phyloP scores from a whole-genome alignment of 2,329 filamentous ascomycete genomes.

The Aspergillus tubingensis region DNA sequence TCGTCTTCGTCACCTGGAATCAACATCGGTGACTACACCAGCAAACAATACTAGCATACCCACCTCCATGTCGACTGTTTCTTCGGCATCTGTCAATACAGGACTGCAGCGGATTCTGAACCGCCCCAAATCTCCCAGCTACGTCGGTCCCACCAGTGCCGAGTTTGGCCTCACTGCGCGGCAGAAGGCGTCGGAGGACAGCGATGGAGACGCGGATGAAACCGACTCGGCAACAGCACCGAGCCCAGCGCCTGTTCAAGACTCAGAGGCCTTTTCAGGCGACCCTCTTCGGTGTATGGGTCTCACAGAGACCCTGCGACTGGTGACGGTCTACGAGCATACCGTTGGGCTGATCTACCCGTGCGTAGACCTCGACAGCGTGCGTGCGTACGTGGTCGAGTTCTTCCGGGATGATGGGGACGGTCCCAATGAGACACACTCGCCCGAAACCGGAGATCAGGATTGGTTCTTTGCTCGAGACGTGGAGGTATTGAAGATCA shows the following conservation, averaged over 20 bases:
- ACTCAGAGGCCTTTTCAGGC: slow-evolving; percentile 42
- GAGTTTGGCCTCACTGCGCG: slow-evolving; percentile 35
- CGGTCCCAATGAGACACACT: not conserved
- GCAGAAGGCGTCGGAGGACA: slow-evolving; percentile 16
- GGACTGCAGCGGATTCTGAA: slow-evolving; percentile 34
- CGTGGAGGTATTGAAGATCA: slow-evolving; percentile 73
- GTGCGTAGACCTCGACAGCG: slow-evolving; percentile 69
- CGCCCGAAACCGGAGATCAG: slow-evolving; percentile 22
- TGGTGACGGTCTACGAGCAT: slow-evolving; percentile 79
- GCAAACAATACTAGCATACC: slow-evolving; percentile 14
- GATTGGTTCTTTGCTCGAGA: slow-evolving; percentile 47
- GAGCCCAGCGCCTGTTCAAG: slow-evolving; percentile 26
- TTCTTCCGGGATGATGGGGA: slow-evolving; percentile 22
- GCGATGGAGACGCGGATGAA: slow-evolving; percentile 24
- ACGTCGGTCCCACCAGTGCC: slow-evolving; percentile 39
- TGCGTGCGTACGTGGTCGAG: slow-evolving; percentile 54
- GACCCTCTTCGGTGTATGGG: slow-evolving; percentile 76
- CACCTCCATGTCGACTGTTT: slow-evolving; percentile 12
- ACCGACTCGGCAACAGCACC: slow-evolving; percentile 21
- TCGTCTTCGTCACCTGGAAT: slow-evolving; percentile 32
- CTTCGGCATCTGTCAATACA: slow-evolving; percentile 15
- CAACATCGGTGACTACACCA: slow-evolving; percentile 14
- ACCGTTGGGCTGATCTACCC: slow-evolving; percentile 90
- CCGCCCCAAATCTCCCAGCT: slow-evolving; percentile 35
- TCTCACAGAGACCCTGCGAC: slow-evolving; percentile 72